A percentile compares a stretch with the other conserved stretches of the same genome.
Conservation (phyloP, 441 rosid genomes). For the Syzygium syzygioides region DNA sequence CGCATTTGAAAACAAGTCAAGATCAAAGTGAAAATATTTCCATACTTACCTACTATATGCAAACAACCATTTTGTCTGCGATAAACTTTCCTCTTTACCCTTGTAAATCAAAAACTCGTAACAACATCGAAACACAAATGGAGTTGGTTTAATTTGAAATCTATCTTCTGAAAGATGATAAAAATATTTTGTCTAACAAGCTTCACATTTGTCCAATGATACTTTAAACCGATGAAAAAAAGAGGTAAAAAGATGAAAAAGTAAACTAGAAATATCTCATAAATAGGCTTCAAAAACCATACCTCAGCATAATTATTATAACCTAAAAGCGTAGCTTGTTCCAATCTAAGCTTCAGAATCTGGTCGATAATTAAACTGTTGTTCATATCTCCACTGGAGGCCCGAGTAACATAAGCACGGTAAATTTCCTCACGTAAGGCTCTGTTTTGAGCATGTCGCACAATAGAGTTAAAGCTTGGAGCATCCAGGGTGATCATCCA, state of each 20-base stretch:
- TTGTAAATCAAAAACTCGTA: not conserved
- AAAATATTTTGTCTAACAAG: not conserved
- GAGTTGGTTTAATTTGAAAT: not conserved
- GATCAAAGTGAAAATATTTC: not conserved
- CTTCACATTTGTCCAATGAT: not conserved
- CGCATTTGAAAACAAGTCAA: not conserved
- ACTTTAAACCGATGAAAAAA: not conserved
- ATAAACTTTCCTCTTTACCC: not conserved
- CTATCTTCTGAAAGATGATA: not conserved
- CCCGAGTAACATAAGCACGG: constrained; percentile 59
- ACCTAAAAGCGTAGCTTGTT: constrained; percentile 65
- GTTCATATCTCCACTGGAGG: constrained; percentile 71
- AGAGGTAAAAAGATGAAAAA: not conserved
- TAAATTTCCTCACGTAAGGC: constrained; percentile 79
- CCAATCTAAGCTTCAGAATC: constrained; percentile 66
- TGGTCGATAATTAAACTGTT: constrained; percentile 65
- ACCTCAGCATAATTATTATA: constrained; percentile 89
- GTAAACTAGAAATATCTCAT: not conserved
- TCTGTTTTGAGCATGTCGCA: constrained; percentile 79
- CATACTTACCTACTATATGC: not conserved
- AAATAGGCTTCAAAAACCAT: constrained; percentile 2
- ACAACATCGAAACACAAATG: not conserved
- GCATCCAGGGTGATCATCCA: constrained; percentile 81
- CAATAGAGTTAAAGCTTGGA: constrained; percentile 71
- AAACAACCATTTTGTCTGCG: not conserved